Conservation (phyloP, 73 alveolate species). For the Tetrahymena borealis region DNA sequence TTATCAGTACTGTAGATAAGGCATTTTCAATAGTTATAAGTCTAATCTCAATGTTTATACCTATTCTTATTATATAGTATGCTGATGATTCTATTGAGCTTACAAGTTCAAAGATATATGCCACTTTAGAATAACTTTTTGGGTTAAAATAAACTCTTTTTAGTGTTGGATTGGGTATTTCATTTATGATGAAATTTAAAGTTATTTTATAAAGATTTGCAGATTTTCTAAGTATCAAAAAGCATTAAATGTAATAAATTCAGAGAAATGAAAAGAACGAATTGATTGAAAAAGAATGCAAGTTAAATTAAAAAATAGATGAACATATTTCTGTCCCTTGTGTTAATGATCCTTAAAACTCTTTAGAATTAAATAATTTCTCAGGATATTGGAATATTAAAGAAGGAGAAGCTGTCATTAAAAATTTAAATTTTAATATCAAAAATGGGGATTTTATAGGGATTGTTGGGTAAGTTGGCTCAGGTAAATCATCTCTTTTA, state of each 20-base stretch:
- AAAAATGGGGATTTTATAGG: conserved; percentile 27
- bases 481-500: conserved; percentile 48
- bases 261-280: too few relatives aligned
- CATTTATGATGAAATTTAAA: not conserved
- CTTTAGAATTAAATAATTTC: not conserved
- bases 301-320: not conserved
- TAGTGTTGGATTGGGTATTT: not conserved
- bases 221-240: not conserved
- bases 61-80: not conserved
- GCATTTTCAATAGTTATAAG: not conserved
- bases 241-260: not conserved
- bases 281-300: too few relatives aligned
- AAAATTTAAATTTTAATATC: conserved; percentile 27
- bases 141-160: not conserved
- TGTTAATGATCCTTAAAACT: not conserved
- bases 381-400: not conserved
- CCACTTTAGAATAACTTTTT: not conserved
- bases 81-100: not conserved
- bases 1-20: not conserved
- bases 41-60: not conserved
- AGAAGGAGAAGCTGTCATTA: not conserved
- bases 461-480: conserved; percentile 40
- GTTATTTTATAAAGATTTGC: not conserved
- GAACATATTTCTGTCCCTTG: not conserved
- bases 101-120: not conserved